Percentiles rank a stretch among this genome's conserved stretches.
Evolutionary conservation across 2,329 filamentous ascomycete species (phyloP).

Genomic region (Sporothrix sp.): DNA sequence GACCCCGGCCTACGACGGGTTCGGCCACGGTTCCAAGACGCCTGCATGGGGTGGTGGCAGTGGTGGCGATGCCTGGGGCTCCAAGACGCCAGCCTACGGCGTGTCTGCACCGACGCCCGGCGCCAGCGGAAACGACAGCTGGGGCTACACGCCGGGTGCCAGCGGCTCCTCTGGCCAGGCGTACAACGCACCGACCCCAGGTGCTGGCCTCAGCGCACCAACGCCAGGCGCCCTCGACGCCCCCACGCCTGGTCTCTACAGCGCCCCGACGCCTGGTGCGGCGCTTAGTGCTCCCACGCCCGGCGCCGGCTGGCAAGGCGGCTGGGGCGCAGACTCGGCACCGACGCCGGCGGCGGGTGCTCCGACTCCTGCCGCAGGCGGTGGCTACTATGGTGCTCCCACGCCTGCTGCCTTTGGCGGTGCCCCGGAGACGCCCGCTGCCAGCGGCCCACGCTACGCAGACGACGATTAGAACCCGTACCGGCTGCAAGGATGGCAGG

Average conservation of each 20-base stretch:
- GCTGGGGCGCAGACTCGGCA: conserved; percentile 53
- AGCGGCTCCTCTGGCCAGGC: conserved; percentile 29
- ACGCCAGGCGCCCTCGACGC: conserved; percentile 56
- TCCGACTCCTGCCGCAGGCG: conserved; percentile 59
- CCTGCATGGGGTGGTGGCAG: conserved; percentile 44
- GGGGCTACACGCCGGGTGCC: conserved; percentile 45
- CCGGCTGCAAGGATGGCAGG: background rate
- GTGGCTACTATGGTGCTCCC: conserved; percentile 49
- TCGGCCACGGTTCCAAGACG: conserved; percentile 58
- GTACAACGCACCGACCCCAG: conserved; percentile 64
- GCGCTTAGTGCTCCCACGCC: conserved; percentile 56
- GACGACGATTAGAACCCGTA: conserved; percentile 35
- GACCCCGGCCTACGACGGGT: conserved; percentile 56
- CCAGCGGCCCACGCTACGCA: conserved; percentile 45
- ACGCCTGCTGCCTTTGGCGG: conserved; percentile 53
- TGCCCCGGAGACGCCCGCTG: conserved; percentile 51
- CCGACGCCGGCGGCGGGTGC: conserved; percentile 57
- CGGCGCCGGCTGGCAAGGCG: conserved; percentile 50
- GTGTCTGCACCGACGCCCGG: conserved; percentile 48
- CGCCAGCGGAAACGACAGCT: conserved; percentile 27
- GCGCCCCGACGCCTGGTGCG: conserved; percentile 51
- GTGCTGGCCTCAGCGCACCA: conserved; percentile 47
- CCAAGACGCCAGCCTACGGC: conserved; percentile 69
- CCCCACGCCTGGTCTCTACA: conserved; percentile 57
- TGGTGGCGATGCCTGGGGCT: conserved; percentile 25